Evolutionary conservation across 805 yeast genomes (phyloP).

Genomic region (Limtongia smithiae): DNA sequence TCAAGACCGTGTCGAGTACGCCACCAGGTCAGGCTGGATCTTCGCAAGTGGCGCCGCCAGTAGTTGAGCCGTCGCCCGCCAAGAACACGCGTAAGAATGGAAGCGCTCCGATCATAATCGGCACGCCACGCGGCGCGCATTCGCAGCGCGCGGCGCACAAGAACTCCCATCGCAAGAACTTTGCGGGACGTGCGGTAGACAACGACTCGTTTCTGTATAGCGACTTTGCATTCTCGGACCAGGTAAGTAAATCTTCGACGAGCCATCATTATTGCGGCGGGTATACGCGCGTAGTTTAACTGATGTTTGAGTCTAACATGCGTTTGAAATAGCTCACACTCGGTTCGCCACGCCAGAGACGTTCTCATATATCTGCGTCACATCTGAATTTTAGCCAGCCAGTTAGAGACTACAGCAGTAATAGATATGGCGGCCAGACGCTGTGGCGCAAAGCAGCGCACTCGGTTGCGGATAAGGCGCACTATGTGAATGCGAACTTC

Average conservation of each 20-base stretch:
- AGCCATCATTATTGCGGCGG: too few relatives aligned
- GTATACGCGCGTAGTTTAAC: too few relatives aligned
- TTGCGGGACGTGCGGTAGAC: too few relatives aligned
- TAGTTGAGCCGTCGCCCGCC: constrained; percentile 8
- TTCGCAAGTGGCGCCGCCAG: background rate
- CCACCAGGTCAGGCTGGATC: background rate
- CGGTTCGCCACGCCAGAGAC: too few relatives aligned
- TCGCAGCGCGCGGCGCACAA: constrained; percentile 1
- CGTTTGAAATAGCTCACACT: too few relatives aligned
- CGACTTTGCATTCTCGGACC: too few relatives aligned
- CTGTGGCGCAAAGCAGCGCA: constrained; percentile 20
- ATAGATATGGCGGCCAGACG: constrained; percentile 7
- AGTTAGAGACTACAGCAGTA: too few relatives aligned
- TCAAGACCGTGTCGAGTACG: background rate
- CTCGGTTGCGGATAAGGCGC: constrained; percentile 33
- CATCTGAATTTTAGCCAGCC: too few relatives aligned
- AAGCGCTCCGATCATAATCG: constrained; percentile 12
- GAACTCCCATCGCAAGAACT: constrained; percentile 27
- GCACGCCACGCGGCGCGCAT: constrained; percentile 10
- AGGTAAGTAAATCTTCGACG: too few relatives aligned
- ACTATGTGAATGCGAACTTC: constrained; percentile 71
- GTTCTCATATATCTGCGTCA: too few relatives aligned
- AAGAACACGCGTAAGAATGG: constrained; percentile 14
- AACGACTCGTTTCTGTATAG: too few relatives aligned
- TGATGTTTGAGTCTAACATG: too few relatives aligned